phyloP scores from a whole-genome alignment of 306 rosid genomes.

The Glycine soja region DNA sequence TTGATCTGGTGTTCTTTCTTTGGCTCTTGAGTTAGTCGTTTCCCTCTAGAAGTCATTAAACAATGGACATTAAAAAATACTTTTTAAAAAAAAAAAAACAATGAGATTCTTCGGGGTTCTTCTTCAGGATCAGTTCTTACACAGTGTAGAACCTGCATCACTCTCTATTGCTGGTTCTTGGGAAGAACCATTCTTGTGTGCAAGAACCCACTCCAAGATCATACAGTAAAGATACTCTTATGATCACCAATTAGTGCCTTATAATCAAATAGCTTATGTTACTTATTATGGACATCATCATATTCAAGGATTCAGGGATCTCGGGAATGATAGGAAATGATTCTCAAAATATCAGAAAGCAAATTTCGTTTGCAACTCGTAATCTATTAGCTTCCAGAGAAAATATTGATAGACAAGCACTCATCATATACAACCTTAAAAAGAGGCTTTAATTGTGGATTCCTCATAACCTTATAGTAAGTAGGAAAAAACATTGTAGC shows the following conservation, averaged over 20 bases:
- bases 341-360: slow-evolving; percentile 18
- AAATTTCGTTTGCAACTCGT: slow-evolving; percentile 25
- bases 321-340: slow-evolving; percentile 3
- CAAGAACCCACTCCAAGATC: no score
- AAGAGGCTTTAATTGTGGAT: slow-evolving; percentile 21
- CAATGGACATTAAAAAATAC: no score
- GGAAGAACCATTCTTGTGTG: no score
- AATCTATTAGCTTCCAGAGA: slow-evolving; percentile 28
- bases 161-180: no score
- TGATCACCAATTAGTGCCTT: not conserved
- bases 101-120: no score
- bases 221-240: no score
- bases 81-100: no score
- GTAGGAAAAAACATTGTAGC: slow-evolving; percentile 25
- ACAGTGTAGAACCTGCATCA: no score
- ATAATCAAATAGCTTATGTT: not conserved
- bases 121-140: no score
- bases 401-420: slow-evolving; percentile 39
- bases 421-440: slow-evolving; percentile 45
- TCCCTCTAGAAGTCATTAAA: no score
- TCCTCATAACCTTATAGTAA: slow-evolving; percentile 10
- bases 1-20: no score
- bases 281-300: slow-evolving; percentile 14
- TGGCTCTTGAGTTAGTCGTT: no score
- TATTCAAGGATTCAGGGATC: slow-evolving; percentile 24